A percentile compares a stretch with the other conserved stretches of the same genome.
Conservation (phyloP, 2,329 filamentous ascomycete genomes). For the Botryotinia convoluta region DNA sequence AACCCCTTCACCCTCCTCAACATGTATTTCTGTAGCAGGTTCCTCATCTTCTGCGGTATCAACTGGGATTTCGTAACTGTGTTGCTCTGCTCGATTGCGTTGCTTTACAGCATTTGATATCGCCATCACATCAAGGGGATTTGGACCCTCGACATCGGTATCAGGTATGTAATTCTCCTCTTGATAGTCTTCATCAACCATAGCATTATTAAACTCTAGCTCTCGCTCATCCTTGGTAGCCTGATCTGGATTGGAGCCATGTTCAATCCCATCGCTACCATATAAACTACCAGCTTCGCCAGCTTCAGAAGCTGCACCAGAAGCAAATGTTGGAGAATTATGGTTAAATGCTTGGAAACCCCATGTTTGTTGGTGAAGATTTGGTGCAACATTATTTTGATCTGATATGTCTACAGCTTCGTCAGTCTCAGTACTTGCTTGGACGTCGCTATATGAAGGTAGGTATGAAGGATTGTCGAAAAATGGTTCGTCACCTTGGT, state of each 20-base stretch:
- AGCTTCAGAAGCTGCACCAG: conserved; percentile 34
- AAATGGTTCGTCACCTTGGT: conserved; percentile 27
- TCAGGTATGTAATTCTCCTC: conserved; percentile 28
- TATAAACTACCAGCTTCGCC: conserved; percentile 18
- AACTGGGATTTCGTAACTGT: conserved; percentile 20
- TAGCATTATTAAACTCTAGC: conserved; percentile 32
- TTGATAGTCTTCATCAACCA: conserved; percentile 27
- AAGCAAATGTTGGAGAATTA: conserved; percentile 24
- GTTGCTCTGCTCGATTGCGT: neutral
- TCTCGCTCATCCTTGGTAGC: conserved; percentile 27
- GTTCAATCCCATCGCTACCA: conserved; percentile 35
- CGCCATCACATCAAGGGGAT: conserved; percentile 20
- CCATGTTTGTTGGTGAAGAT: conserved; percentile 9
- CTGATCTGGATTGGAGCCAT: conserved; percentile 35
- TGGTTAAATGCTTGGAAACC: conserved; percentile 3
- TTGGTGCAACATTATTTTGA: conserved; percentile 21
- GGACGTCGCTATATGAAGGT: conserved; percentile 30
- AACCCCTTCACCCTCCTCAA: conserved; percentile 36
- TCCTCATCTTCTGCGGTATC: conserved; percentile 30
- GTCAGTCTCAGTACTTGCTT: conserved; percentile 31
- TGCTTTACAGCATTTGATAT: neutral
- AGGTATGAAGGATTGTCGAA: conserved; percentile 15
- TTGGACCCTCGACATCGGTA: conserved; percentile 33
- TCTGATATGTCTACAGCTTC: conserved; percentile 36
- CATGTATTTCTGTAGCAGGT: conserved; percentile 37